Evolutionary conservation across 2,329 filamentous ascomycete genomes (phyloP), one percentile per base, ranked within the genome.

Genomic region (Ophiocordyceps camponoti-rufipedis): DNA sequence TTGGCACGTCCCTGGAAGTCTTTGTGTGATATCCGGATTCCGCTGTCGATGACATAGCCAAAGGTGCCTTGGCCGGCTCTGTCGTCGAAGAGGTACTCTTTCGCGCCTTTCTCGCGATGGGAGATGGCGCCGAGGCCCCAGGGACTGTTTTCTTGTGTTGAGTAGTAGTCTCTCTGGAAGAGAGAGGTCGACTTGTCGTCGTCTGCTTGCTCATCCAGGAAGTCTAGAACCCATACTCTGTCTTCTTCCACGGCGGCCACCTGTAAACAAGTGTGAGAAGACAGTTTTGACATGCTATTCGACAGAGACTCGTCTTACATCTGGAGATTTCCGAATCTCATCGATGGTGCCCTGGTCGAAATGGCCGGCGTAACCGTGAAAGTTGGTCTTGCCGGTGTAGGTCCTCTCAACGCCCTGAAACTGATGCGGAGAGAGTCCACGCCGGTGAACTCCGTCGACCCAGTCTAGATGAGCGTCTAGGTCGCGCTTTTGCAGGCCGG

Each of bases 41-140:
- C 78, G 5, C 75, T 80, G 58, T 82, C 78, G 42, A 82, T 68
- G 19, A 82, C 59, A 56, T 74, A 82, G 42, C 68, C 71, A 31
- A 71, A 78, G 51, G 72, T 72, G 35, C 67, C 68, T 28, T 61
- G 32, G 28, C 71, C 71, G 41, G 68, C 68, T 16, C 59, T 60
- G 46, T 60, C 60, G 54, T 75, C 71, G 49, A 72, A 75, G 43
- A 68, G 56, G 55, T 76, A 77, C 45, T 49, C 54, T 14, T 49
- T 53, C 23, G 46, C 53, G 35, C 55, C 58, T 1, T 45, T 45
- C 1, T 44, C 23, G 29, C 56, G 54, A 49, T 57, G 57, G 12
- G 59, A 62, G 47, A 63, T 51, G 12, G 59, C 48, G 18, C 53
- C 57, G 1, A 63, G 54, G 31, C 59, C 58, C 56, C 58, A 61